Evolutionary conservation across 805 yeast genomes (phyloP), one percentile per base, ranked within the genome.

Genomic region (Pichia nakasei): DNA sequence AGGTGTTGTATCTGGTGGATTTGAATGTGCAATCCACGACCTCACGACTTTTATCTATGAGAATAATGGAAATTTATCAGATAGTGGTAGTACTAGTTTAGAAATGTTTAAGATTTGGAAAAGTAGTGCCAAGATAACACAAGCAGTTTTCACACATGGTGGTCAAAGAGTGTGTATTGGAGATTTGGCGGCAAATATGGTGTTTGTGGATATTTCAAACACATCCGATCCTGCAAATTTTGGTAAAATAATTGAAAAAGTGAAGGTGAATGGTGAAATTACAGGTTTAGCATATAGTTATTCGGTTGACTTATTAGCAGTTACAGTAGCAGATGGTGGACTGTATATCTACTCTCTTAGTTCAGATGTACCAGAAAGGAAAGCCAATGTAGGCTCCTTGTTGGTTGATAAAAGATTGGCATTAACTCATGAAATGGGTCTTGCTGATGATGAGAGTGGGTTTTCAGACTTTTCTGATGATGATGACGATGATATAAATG

Each of bases 101-200:
- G 37, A 34, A 35, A 44, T 44, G 41, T 35, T 31, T 21, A 29
- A 33, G 2, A n/a, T 49, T 20, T 41, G 44, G 38, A 49, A 49
- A 22, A 49, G 47, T 37, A 37, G 45, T n/a, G 39, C 47, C 8
- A 29, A 38, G 9, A 42, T 79, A 20, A 63, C 84, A 48, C 80
- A 75, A 49, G 69, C 75, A 8, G 64, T 63, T 13, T 73, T 78
- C 52, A 75, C 81, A 20, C 84, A 82, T 51, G 76, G 73, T 41
- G 87, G 83, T 0, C 70, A 73, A 31, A 65, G 76, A 56, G 65
- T 71, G 1, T 66, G 78, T 1, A 70, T 78, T 47, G 88, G 82
- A 22, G 89, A 91, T 34, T 85, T 82, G 50, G 83, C 78, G 49
- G 71, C 73, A 37, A 77, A 77, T 44, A 59, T 83, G 35, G 64